Evolutionary conservation across 164 flowering plant species (phyloP).

Genomic region (Magnolia sinica): DNA sequence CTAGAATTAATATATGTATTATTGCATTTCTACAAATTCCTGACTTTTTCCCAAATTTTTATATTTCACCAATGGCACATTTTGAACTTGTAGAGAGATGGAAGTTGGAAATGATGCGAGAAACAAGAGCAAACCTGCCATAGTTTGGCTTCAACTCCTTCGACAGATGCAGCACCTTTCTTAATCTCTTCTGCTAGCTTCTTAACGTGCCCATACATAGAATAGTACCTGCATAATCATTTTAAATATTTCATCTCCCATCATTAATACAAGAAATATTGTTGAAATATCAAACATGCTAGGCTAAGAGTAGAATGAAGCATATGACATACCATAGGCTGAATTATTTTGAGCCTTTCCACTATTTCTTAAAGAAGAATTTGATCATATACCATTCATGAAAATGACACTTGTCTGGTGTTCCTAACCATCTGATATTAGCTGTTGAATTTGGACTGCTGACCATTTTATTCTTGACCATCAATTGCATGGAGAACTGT

Average conservation of each 20-base stretch:
- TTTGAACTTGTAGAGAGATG: background rate
- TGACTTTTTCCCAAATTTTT: background rate
- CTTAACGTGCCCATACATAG: slow-evolving; percentile 90
- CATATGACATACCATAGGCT: no score
- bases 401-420: no score
- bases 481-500: no score
- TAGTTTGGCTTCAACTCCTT: slow-evolving; percentile 72
- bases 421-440: no score
- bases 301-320: no score
- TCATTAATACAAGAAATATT: background rate
- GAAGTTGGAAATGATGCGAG: background rate
- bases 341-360: no score
- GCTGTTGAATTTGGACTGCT: no score
- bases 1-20: background rate
- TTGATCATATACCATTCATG: no score
- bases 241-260: background rate
- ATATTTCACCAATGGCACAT: background rate
- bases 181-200: slow-evolving; percentile 75
- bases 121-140: slow-evolving; percentile 58
- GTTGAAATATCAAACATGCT: no score
- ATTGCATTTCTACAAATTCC: background rate
- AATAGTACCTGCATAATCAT: slow-evolving; percentile 52
- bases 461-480: no score
- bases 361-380: no score
- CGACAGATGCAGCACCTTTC: slow-evolving; percentile 79